phyloP scores from a whole-genome alignment of 768 basidiomycete genomes.

The Filobasidium floriforme region DNA sequence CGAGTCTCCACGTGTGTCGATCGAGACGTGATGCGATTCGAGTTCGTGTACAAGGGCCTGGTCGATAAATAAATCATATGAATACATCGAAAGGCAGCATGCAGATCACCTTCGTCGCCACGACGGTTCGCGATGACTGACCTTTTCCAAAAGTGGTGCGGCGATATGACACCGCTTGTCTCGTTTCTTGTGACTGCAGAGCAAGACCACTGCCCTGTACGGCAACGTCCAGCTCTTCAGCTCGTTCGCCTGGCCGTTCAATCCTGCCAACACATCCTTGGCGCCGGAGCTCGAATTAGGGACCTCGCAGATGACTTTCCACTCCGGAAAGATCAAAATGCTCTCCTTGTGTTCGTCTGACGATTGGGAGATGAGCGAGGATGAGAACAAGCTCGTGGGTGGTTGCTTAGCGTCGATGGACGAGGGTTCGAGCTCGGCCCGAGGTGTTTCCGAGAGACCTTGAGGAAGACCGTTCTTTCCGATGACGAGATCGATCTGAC shows the following conservation, averaged over 20 bases:
- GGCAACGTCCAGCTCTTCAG: conserved; percentile 73
- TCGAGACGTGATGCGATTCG: conserved; percentile 31
- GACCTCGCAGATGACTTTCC: conserved; percentile 70
- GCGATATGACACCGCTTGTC: conserved; percentile 87
- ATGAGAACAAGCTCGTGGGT: conserved; percentile 58
- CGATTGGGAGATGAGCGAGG: conserved; percentile 68
- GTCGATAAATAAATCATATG: no score
- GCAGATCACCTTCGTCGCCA: neutral
- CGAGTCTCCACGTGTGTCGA: conserved; percentile 31
- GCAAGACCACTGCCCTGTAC: conserved; percentile 77
- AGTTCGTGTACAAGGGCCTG: conserved; percentile 17
- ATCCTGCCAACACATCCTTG: conserved; percentile 57
- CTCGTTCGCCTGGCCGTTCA: conserved; percentile 21
- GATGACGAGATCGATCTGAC: conserved; percentile 10
- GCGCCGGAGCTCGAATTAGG: conserved; percentile 61
- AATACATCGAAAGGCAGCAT: neutral
- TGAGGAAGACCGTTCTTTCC: conserved; percentile 12
- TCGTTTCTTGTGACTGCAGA: conserved; percentile 83
- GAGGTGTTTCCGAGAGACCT: conserved; percentile 15
- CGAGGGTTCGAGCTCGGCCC: conserved; percentile 8
- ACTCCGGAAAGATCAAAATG: conserved; percentile 87
- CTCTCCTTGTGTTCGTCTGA: conserved; percentile 61
- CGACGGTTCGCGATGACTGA: conserved; percentile 6
- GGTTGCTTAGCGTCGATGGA: conserved; percentile 46
- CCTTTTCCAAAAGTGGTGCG: conserved; percentile 53